Evolutionary conservation across 345 rosid genomes (phyloP).

Genomic region (Euphorbia tirucalli): DNA sequence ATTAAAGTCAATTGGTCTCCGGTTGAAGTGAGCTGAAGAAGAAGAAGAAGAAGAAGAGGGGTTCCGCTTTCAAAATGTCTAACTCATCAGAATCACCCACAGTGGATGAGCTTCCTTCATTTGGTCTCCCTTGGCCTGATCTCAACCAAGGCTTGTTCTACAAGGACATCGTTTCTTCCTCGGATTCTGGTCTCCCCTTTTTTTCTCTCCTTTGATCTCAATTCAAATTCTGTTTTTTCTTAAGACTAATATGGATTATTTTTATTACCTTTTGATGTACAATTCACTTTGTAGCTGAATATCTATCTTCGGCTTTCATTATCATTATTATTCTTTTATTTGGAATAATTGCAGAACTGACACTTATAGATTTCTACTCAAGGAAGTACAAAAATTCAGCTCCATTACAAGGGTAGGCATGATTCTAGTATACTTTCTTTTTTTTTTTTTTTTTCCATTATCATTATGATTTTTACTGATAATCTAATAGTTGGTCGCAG

Average conservation of each 20-base stretch:
- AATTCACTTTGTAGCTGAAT: too few relatives aligned
- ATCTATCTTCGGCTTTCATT: too few relatives aligned
- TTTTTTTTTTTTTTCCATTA: not conserved
- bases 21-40: too few relatives aligned
- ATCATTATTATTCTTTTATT: not conserved
- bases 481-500: conserved; percentile 71
- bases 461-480: conserved; percentile 9
- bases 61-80: not conserved
- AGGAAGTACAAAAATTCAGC: conserved; percentile 65
- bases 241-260: too few relatives aligned
- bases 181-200: conserved; percentile 50
- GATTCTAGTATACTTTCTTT: not conserved
- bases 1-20: too few relatives aligned
- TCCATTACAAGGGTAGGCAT: conserved; percentile 69
- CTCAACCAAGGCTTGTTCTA: conserved; percentile 72
- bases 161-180: conserved; percentile 48
- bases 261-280: not conserved
- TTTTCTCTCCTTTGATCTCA: not conserved
- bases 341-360: conserved; percentile 29
- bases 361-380: conserved; percentile 62
- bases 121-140: conserved; percentile 77
- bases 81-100: not conserved
- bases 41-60: not conserved
- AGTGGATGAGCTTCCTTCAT: conserved; percentile 11
- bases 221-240: too few relatives aligned